These are phyloP conservation scores for Acanthamoeba triangularis DNA, from an alignment of 208 protist species.

Conservation along the genomic window DNA sequence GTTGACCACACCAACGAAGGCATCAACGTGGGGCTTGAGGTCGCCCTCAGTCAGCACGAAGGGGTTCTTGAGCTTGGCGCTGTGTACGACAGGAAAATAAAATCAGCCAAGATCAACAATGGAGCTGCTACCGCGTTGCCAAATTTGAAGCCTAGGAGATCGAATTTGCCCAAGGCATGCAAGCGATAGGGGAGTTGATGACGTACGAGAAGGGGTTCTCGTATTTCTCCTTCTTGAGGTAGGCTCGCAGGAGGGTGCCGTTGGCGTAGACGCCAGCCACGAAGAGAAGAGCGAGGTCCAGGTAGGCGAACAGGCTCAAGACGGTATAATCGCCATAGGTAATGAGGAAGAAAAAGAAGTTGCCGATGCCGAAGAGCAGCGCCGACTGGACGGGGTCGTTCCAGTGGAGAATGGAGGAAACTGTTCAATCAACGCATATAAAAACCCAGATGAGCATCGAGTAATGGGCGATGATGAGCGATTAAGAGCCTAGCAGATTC, in stretches of 20 bases:
- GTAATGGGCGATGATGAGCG: background rate
- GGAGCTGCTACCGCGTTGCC: background rate
- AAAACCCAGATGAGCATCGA: no score
- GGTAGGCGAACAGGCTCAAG: conserved; percentile 69
- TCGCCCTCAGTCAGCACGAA: conserved; percentile 12
- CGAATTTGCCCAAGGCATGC: no score
- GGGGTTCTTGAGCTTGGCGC: conserved; percentile 54
- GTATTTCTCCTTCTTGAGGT: conserved; percentile 66
- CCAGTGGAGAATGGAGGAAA: conserved; percentile 64
- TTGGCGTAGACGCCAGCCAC: conserved; percentile 72
- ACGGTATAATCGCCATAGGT: conserved; percentile 76
- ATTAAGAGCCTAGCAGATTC: background rate
- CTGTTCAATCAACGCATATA: background rate
- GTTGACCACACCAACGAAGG: conserved; percentile 40
- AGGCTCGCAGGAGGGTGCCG: conserved; percentile 46
- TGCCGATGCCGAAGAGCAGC: conserved; percentile 76
- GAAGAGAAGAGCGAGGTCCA: conserved; percentile 63
- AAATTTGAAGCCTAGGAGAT: no score
- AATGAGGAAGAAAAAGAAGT: conserved; percentile 80
- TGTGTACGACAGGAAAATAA: background rate
- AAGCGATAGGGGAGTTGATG: no score
- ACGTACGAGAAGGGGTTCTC: conserved; percentile 79
- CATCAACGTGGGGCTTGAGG: conserved; percentile 60
- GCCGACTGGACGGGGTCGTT: conserved; percentile 73
- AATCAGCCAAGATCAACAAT: background rate